Conservation (phyloP, 495 filamentous ascomycete species). For the Cudoniella acicularis region DNA sequence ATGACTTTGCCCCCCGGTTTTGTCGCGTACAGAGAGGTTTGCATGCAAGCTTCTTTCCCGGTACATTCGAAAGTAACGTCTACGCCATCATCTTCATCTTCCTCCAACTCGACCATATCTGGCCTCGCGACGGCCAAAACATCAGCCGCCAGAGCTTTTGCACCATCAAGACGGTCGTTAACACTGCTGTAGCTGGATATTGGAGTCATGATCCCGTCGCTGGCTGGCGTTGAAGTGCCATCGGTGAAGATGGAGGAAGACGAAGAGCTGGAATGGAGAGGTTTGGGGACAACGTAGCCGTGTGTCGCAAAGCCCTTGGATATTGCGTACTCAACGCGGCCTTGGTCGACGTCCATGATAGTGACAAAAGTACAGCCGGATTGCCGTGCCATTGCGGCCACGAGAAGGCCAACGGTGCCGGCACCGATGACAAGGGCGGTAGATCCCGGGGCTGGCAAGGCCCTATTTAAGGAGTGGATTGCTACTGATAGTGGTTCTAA, state of each 20-base stretch:
- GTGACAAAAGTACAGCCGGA: slow-evolving; percentile 65
- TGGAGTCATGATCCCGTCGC: slow-evolving; percentile 42
- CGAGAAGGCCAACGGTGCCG: slow-evolving; percentile 78
- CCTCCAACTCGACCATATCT: slow-evolving; percentile 23
- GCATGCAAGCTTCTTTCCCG: slow-evolving; percentile 80
- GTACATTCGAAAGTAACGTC: slow-evolving; percentile 88
- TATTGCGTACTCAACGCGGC: slow-evolving; percentile 70
- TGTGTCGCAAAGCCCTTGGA: slow-evolving; percentile 68
- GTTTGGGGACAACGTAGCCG: slow-evolving; percentile 57
- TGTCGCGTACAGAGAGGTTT: slow-evolving; percentile 81
- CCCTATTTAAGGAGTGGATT: slow-evolving; percentile 73
- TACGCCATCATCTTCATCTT: slow-evolving; percentile 59
- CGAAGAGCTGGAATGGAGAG: slow-evolving; percentile 30
- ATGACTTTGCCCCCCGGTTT: slow-evolving; percentile 76
- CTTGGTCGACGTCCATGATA: slow-evolving; percentile 79
- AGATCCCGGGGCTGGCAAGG: slow-evolving; percentile 43
- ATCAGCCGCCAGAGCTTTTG: slow-evolving; percentile 52
- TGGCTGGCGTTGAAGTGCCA: slow-evolving; percentile 26
- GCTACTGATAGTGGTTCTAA: slow-evolving; percentile 85
- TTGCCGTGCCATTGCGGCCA: slow-evolving; percentile 65
- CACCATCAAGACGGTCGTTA: slow-evolving; percentile 48
- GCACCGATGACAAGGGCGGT: slow-evolving; percentile 80
- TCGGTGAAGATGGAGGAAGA: slow-evolving; percentile 33
- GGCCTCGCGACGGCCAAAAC: slow-evolving; percentile 45
- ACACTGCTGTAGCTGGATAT: slow-evolving; percentile 36